Conservation (phyloP, 306 rosid genomes). For the Clitoria ternatea region DNA sequence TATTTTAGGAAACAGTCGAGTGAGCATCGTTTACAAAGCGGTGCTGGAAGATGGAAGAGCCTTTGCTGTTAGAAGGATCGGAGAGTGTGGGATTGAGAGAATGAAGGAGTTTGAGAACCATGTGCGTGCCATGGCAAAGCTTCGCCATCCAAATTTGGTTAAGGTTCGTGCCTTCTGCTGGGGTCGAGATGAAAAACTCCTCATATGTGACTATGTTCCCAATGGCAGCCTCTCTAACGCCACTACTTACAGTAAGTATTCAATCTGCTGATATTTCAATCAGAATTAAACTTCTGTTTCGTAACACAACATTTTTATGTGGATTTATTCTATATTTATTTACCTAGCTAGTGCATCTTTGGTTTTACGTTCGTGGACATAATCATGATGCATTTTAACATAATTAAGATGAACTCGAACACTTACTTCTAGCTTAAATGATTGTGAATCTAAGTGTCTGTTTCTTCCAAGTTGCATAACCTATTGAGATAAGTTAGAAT, state of each 20-base stretch:
- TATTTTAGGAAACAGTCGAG: constrained; percentile 57
- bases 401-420: too few relatives aligned
- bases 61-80: constrained; percentile 81
- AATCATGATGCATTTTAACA: too few relatives aligned
- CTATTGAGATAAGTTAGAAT: too few relatives aligned
- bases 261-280: too few relatives aligned
- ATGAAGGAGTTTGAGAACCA: constrained; percentile 75
- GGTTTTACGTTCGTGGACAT: too few relatives aligned
- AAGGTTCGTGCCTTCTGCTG: constrained; percentile 70
- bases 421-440: too few relatives aligned
- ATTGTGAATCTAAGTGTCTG: too few relatives aligned
- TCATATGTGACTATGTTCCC: constrained; percentile 64
- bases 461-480: too few relatives aligned
- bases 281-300: too few relatives aligned
- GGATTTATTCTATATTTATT: too few relatives aligned
- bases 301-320: too few relatives aligned
- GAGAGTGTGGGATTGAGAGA: constrained; percentile 52
- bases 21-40: constrained; percentile 83
- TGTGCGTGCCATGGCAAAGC: constrained; percentile 56
- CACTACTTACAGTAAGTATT: constrained; percentile 56
- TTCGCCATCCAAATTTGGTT: constrained; percentile 74
- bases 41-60: constrained; percentile 73
- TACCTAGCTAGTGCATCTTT: too few relatives aligned
- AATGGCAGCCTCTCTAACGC: constrained; percentile 68
- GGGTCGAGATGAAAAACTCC: constrained; percentile 83